Conservation (phyloP, 1,284 basidiomycete genomes). For the Butyriboletus appendiculatus region DNA sequence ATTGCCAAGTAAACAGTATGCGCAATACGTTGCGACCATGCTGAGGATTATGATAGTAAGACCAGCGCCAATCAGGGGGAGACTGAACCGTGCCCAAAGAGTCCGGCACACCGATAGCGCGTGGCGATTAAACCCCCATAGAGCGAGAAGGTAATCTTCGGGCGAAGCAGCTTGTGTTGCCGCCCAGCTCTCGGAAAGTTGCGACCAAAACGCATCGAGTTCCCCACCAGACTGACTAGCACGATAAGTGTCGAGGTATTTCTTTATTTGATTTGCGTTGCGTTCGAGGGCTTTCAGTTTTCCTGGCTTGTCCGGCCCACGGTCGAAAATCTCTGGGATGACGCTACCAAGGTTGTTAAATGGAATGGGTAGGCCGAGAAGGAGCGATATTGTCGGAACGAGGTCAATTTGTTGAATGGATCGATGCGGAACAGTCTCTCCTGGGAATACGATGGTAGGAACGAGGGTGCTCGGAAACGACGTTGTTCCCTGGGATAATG, state of each 20-base stretch:
- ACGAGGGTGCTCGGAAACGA: slow-evolving; percentile 50
- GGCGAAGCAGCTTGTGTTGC: slow-evolving; percentile 26
- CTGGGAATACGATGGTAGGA: slow-evolving; percentile 63
- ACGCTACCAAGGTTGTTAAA: slow-evolving; percentile 93
- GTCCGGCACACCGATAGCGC: slow-evolving; percentile 75
- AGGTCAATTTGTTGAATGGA: slow-evolving; percentile 93
- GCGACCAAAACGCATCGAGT: slow-evolving; percentile 62
- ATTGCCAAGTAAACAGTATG: slow-evolving; percentile 46
- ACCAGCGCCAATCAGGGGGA: slow-evolving; percentile 73
- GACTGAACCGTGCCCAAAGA: slow-evolving; percentile 96
- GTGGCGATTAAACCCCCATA: slow-evolving; percentile 60
- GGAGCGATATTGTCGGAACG: slow-evolving; percentile 86
- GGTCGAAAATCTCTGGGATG: slow-evolving; percentile 89
- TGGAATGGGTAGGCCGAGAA: slow-evolving; percentile 92
- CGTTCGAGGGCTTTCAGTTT: slow-evolving; percentile 62
- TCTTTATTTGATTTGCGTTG: slow-evolving; percentile 78
- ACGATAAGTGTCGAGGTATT: slow-evolving; percentile 79
- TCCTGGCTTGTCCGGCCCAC: slow-evolving; percentile 26
- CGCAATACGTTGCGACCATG: slow-evolving; percentile 46
- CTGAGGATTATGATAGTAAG: slow-evolving; percentile 52
- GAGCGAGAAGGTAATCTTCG: slow-evolving; percentile 40
- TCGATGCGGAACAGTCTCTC: slow-evolving; percentile 55
- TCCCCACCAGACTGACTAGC: slow-evolving; percentile 69
- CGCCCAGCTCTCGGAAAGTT: slow-evolving; percentile 51
- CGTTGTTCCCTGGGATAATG: slow-evolving; percentile 40